Percentiles rank a stretch among this genome's conserved stretches.
Conservation (phyloP, 306 rosid species). For the Prunus dulcis region DNA sequence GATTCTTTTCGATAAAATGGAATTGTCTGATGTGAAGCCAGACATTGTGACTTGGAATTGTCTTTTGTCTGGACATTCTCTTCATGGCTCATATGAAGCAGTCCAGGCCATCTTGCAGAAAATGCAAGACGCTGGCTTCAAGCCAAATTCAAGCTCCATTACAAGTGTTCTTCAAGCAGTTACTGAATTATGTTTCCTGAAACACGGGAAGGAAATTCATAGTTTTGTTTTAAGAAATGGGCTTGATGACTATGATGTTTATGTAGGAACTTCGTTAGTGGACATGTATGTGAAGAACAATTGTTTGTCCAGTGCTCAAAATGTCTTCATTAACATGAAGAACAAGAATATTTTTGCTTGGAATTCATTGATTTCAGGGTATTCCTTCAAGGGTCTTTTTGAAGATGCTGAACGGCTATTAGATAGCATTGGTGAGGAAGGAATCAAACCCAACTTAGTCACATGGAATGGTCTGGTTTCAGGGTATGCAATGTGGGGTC, state of each 20-base stretch:
- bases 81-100: constrained; percentile 39
- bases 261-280: constrained; percentile 55
- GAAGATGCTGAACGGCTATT: constrained; percentile 46
- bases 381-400: constrained; percentile 55
- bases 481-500: constrained; percentile 56
- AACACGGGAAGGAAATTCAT: constrained; percentile 61
- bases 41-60: constrained; percentile 72
- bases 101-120: constrained; percentile 40
- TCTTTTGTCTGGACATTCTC: constrained; percentile 62
- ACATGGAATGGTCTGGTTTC: constrained; percentile 70
- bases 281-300: constrained; percentile 66
- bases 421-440: constrained; percentile 39
- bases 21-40: constrained; percentile 40
- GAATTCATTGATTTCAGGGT: constrained; percentile 69
- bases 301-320: constrained; percentile 42
- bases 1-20: constrained; percentile 41
- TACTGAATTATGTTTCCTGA: constrained; percentile 42
- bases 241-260: constrained; percentile 54
- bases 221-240: constrained; percentile 49
- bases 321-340: constrained; percentile 44
- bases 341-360: constrained; percentile 56
- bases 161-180: constrained; percentile 58
- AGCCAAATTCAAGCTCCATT: constrained; percentile 57
- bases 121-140: constrained; percentile 41
- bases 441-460: constrained; percentile 57